Evolutionary conservation across 148 eudicot species (phyloP).

Genomic region (Rhododendron henanense): DNA sequence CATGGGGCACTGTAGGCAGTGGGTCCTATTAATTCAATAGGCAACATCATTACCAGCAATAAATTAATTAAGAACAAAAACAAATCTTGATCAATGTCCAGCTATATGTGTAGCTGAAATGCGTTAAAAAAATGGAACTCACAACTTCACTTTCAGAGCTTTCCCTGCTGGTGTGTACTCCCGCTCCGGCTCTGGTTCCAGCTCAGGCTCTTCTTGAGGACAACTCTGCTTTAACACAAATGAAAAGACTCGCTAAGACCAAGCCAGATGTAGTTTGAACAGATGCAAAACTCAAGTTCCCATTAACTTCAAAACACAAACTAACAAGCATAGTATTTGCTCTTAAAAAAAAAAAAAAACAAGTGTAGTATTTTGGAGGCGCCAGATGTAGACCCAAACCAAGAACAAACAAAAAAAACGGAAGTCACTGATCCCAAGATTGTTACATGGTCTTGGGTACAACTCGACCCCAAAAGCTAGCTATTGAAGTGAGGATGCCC

Average conservation of each 20-base stretch:
- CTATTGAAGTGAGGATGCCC: not conserved
- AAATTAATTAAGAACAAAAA: not conserved
- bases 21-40: not conserved
- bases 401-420: not conserved
- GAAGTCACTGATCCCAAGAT: not conserved
- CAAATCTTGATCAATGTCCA: not conserved
- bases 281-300: not conserved
- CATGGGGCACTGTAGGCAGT: not conserved
- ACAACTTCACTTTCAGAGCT: constrained; percentile 83
- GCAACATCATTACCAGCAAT: not conserved
- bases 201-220: constrained; percentile 65
- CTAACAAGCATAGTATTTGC: not conserved
- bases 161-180: constrained; percentile 83
- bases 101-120: not conserved
- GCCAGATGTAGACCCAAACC: not conserved
- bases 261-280: not conserved
- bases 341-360: not conserved
- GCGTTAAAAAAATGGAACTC: constrained; percentile 28
- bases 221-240: constrained; percentile 40
- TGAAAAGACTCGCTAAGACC: not conserved
- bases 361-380: not conserved
- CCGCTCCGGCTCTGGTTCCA: constrained; percentile 67
- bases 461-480: not conserved
- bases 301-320: not conserved
- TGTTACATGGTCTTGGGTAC: not conserved